Evolutionary conservation across 2,329 filamentous ascomycete species (phyloP), one percentile per base, ranked within the genome.

Genomic region (Orbilia quercus): DNA sequence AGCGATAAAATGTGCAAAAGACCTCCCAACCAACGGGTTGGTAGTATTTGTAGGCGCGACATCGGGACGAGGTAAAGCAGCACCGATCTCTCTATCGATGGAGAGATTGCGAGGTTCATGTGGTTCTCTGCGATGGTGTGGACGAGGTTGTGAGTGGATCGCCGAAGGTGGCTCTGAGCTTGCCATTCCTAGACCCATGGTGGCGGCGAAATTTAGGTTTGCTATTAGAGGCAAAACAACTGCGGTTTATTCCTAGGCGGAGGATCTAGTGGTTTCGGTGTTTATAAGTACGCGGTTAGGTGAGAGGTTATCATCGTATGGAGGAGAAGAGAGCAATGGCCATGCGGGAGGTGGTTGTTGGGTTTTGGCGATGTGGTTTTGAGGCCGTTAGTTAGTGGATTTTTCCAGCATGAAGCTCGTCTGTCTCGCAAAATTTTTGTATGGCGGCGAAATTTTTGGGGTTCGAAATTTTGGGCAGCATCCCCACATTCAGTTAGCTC

Each of bases 1-100:
- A 62, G 93, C 93, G 69, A 96, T 86, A 79, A 97, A 89, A 83
- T 96, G 92, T 74, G 92, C 91, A 90, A 92, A 96, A 80, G 92
- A 92, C 81, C 92, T 93, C 78, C 80, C 82, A 79, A 64, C 63
- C 59, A 67, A 57, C 22, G 58, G 67, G 53, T 74, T 75, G 59
- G 62, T 65, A 16, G 60, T 62, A 47, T 55, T 66, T 25, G 69
- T 66, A 44, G 62, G 60, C 55, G 67, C 69, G 22, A 66, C 62
- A 66, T 74, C 55, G 7, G 69, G 62, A 62, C 62, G 69, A 50
- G 69, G 69, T 20, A 74, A 38, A 6, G 69, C 62, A 18, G 60
- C 69, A 28, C 69, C 69, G n/a, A 74, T 67, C 47, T 74, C 69
- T 25, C 62, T 59, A 31, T 74, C 69, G 34, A 63, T 74, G 16